Percentiles rank a stretch among this genome's conserved stretches.
These are phyloP conservation scores for Globisporangium recalcitrans DNA, from an alignment of 352 stramenopile species.

Conservation along the genomic window DNA sequence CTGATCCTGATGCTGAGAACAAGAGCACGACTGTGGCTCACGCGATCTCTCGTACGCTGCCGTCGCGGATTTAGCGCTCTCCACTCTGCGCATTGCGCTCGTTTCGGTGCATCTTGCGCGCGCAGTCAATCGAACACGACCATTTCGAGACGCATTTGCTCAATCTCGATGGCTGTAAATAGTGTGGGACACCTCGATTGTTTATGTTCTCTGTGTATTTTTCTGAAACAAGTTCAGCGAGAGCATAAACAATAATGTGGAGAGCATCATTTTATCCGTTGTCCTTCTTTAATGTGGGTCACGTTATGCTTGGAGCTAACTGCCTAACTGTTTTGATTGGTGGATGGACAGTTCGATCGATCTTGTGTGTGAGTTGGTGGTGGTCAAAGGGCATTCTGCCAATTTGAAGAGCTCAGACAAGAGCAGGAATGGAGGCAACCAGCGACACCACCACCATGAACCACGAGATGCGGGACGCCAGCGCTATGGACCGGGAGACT, in stretches of 20 bases:
- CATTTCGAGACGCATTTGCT: not conserved
- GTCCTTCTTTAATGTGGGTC: not conserved
- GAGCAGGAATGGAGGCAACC: not conserved
- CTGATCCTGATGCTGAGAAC: not conserved
- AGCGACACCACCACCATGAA: not conserved
- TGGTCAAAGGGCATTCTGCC: slow-evolving; percentile 7
- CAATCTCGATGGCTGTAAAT: not conserved
- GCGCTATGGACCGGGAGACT: not conserved
- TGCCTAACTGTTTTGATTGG: slow-evolving; percentile 27
- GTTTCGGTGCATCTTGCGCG: not conserved
- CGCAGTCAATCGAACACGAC: not conserved
- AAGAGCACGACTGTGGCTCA: not conserved
- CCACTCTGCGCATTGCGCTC: not conserved
- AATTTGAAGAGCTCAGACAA: slow-evolving; percentile 10
- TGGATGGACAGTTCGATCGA: slow-evolving; percentile 9
- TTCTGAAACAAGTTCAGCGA: too few relatives aligned
- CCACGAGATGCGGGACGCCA: slow-evolving; percentile 11
- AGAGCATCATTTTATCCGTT: slow-evolving; percentile 4
- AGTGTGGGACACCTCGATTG: not conserved
- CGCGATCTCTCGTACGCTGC: too few relatives aligned
- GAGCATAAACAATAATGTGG: too few relatives aligned
- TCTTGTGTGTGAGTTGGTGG: not conserved
- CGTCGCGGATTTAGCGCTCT: too few relatives aligned
- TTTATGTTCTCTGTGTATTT: too few relatives aligned
- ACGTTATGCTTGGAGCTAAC: not conserved